Percentiles rank a stretch among this genome's conserved stretches.
These are phyloP conservation scores for Leptomonas seymouri DNA, from an alignment of 208 protist species.

Conservation along the genomic window DNA sequence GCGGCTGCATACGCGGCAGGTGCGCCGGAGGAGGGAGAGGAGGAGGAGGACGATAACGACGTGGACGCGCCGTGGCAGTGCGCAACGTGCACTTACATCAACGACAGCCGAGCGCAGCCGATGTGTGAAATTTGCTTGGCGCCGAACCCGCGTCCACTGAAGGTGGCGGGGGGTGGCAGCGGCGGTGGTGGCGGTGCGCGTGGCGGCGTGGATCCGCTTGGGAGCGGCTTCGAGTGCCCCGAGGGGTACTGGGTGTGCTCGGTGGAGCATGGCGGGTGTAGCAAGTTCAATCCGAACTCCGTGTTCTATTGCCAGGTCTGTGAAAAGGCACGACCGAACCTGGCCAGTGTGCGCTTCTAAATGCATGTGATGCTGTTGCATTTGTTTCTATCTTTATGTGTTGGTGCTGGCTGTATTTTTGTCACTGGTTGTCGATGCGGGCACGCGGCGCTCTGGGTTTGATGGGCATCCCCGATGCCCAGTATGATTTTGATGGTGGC, in stretches of 20 bases:
- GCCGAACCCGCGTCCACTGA: conserved; percentile 50
- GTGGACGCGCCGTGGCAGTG: conserved; percentile 64
- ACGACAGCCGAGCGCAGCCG: conserved; percentile 36
- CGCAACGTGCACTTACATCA: conserved; percentile 66
- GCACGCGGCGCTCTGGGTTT: no score
- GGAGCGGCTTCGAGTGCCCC: conserved; percentile 55
- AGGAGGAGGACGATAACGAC: conserved; percentile 28
- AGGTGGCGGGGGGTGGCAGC: not conserved
- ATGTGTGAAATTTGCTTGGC: conserved; percentile 58
- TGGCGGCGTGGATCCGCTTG: conserved; percentile 10
- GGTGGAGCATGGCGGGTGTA: conserved; percentile 85
- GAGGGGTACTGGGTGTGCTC: conserved; percentile 83
- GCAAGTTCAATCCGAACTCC: conserved; percentile 80
- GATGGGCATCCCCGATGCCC: no score
- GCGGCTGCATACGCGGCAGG: not conserved
- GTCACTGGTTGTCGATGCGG: no score
- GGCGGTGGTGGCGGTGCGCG: not conserved
- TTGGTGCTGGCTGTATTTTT: no score
- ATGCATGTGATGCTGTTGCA: not conserved
- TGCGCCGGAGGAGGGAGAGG: conserved; percentile 1
- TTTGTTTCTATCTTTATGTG: no score
- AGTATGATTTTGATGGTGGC: no score
- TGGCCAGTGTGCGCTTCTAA: conserved; percentile 75
- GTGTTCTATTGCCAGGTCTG: conserved; percentile 88
- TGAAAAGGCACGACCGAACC: conserved; percentile 75